Conservation (phyloP, 1,284 basidiomycete species). For the Pseudozyma hubeiensis region DNA sequence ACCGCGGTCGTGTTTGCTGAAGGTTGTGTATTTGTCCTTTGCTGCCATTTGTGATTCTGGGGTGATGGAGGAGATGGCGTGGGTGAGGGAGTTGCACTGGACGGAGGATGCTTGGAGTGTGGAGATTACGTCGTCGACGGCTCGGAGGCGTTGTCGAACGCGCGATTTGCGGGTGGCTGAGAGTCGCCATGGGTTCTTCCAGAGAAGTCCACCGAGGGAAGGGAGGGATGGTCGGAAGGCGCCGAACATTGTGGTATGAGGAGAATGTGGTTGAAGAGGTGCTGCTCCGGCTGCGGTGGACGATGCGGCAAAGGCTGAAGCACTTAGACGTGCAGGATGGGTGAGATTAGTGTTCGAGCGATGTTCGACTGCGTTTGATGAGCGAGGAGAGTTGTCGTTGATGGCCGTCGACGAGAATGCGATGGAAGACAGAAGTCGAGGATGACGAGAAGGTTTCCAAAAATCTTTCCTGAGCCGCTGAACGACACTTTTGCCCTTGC, state of each 20-base stretch:
- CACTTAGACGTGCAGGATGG: too few relatives aligned
- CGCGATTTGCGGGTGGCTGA: conserved; percentile 91
- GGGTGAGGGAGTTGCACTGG: conserved; percentile 78
- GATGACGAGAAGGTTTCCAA: background rate
- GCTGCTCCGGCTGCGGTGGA: too few relatives aligned
- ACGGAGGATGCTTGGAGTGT: conserved; percentile 85
- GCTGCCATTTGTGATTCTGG: conserved; percentile 88
- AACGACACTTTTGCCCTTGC: background rate
- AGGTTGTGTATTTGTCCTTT: conserved; percentile 94
- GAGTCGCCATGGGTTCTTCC: conserved; percentile 94
- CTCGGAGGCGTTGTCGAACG: conserved; percentile 85
- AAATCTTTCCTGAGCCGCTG: conserved; percentile 4
- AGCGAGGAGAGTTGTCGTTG: background rate
- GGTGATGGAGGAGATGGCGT: conserved; percentile 80
- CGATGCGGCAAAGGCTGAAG: too few relatives aligned
- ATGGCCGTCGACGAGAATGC: background rate
- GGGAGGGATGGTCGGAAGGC: conserved; percentile 78
- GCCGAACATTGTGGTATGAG: conserved; percentile 53
- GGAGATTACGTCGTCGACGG: conserved; percentile 91
- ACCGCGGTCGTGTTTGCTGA: conserved; percentile 73
- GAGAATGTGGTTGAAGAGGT: background rate
- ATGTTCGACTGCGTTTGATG: background rate
- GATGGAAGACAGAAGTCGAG: background rate
- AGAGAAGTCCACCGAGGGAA: conserved; percentile 80
- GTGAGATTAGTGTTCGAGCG: too few relatives aligned